phyloP scores from a whole-genome alignment of 1,139 yeast genomes.

The Kodamaea plutei region DNA sequence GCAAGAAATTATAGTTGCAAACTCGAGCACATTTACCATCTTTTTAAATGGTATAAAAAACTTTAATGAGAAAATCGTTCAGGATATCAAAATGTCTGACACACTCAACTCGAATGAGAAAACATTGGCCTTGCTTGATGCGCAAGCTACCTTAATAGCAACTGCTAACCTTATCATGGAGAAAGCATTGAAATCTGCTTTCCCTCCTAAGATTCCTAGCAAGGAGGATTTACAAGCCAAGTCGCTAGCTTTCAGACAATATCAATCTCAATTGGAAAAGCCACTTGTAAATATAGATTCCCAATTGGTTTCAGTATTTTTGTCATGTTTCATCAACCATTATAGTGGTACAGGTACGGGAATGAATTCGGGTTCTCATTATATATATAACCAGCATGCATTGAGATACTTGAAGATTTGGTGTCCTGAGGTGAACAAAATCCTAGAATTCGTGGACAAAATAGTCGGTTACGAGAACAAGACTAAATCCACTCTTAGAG shows the following conservation, averaged over 20 bases:
- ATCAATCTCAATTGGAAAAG: constrained; percentile 17
- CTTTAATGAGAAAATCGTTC: constrained; percentile 18
- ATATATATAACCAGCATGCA: constrained; percentile 27
- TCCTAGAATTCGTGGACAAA: constrained; percentile 14
- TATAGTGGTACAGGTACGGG: constrained; percentile 25
- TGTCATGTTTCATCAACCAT: constrained; percentile 28
- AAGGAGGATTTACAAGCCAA: constrained; percentile 21
- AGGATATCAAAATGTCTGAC: constrained; percentile 14
- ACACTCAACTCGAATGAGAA: constrained; percentile 19
- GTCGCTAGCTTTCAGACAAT: constrained; percentile 18
- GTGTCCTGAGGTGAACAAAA: constrained; percentile 31
- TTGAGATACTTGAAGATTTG: constrained; percentile 26
- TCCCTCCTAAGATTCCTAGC: constrained; percentile 34
- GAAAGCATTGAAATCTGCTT: constrained; percentile 26
- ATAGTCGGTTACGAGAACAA: constrained; percentile 1
- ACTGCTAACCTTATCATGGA: constrained; percentile 27
- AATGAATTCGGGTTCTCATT: constrained; percentile 26
- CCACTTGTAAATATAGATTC: constrained; percentile 28
- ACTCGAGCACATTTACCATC: constrained; percentile 39
- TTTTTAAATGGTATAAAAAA: constrained; percentile 35
- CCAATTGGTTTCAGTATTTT: constrained; percentile 27
- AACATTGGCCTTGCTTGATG: constrained; percentile 21
- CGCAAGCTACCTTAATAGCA: constrained; percentile 26
- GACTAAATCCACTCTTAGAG: constrained; percentile 8
- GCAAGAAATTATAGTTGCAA: constrained; percentile 20